phyloP scores from a whole-genome alignment of 2,329 filamentous ascomycete species.

The Setomelanomma holmii region DNA sequence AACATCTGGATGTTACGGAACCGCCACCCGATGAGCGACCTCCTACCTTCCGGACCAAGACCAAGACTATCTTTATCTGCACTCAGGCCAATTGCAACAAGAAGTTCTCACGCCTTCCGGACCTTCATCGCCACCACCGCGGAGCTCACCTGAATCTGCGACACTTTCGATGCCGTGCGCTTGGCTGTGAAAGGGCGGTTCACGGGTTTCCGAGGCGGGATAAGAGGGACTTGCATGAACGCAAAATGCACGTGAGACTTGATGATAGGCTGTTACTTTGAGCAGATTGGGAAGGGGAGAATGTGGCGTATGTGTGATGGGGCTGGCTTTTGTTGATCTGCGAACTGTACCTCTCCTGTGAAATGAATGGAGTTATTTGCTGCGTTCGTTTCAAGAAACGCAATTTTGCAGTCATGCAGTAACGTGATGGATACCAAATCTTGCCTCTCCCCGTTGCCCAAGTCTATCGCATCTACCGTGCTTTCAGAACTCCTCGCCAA shows the following conservation, averaged over 20 bases:
- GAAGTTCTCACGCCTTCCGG: neutral
- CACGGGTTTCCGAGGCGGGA: slow-evolving; percentile 2
- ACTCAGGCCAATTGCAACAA: slow-evolving; percentile 1
- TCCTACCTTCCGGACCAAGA: neutral
- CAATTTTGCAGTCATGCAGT: no score
- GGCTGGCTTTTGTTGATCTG: neutral
- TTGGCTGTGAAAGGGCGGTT: neutral
- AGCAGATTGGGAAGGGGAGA: no score
- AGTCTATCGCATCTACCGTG: no score
- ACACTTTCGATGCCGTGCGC: neutral
- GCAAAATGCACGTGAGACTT: slow-evolving; percentile 1
- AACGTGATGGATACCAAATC: no score
- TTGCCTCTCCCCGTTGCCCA: no score
- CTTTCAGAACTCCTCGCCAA: no score
- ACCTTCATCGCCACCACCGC: slow-evolving; percentile 5
- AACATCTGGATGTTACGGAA: no score
- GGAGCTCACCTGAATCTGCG: slow-evolving; percentile 8
- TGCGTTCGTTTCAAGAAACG: no score
- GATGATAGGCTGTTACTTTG: neutral
- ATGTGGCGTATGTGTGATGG: neutral
- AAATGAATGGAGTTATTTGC: neutral
- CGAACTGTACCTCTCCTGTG: neutral
- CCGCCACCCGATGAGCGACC: no score
- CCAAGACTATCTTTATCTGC: neutral
- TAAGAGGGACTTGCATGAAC: neutral